Percentiles rank a stretch among this genome's conserved stretches.
Evolutionary conservation across 2,329 filamentous ascomycete genomes (phyloP).

Genomic region (Pseudogymnoascus sp.): DNA sequence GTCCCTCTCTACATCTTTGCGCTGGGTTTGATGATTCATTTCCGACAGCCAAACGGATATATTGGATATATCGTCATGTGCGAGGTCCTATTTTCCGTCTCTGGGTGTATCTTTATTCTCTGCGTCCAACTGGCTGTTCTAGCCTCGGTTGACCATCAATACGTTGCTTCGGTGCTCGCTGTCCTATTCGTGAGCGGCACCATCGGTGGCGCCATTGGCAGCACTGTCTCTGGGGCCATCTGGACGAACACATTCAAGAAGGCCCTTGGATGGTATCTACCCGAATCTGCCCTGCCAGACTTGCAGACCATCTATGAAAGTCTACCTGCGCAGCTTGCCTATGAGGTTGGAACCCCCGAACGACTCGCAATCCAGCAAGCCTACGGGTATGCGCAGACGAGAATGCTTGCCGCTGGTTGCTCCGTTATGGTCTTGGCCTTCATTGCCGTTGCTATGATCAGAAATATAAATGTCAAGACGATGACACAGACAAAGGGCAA

Average conservation of each 20-base stretch:
- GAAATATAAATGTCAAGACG: constrained; percentile 39
- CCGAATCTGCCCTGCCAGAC: constrained; percentile 32
- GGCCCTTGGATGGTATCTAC: constrained; percentile 45
- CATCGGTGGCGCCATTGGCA: constrained; percentile 52
- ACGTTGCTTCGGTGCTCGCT: constrained; percentile 52
- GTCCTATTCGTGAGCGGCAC: constrained; percentile 52
- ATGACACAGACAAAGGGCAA: constrained; percentile 38
- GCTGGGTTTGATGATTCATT: constrained; percentile 47
- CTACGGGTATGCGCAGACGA: constrained; percentile 45
- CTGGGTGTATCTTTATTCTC: constrained; percentile 42
- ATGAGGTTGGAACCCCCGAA: constrained; percentile 38
- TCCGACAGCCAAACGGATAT: constrained; percentile 42
- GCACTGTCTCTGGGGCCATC: constrained; percentile 54
- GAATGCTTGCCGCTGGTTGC: constrained; percentile 44
- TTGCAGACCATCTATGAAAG: constrained; percentile 44
- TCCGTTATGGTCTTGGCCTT: constrained; percentile 37
- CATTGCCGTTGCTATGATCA: constrained; percentile 36
- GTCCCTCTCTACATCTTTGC: constrained; percentile 45
- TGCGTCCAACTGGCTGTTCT: constrained; percentile 50
- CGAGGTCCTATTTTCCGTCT: constrained; percentile 47
- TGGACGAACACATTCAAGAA: constrained; percentile 54
- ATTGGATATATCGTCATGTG: constrained; percentile 46
- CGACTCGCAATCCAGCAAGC: constrained; percentile 47
- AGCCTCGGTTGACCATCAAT: constrained; percentile 48
- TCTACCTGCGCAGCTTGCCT: constrained; percentile 43